Conservation (phyloP, 129 eudicot species). For the Apium graveolens region DNA sequence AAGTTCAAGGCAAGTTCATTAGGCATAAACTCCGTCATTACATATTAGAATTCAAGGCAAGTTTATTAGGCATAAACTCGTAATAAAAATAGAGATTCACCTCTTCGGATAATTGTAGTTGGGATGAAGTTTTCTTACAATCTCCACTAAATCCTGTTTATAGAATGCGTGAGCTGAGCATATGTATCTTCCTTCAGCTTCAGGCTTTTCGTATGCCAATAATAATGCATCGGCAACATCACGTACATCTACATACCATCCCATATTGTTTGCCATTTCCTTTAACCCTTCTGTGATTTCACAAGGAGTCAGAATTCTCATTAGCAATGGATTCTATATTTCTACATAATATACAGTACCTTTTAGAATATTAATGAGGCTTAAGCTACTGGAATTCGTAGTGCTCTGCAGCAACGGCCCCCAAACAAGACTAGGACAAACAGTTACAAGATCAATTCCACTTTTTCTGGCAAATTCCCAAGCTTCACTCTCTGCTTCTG, state of each 20-base stretch:
- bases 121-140: constrained; percentile 48
- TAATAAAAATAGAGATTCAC: constrained; percentile 27
- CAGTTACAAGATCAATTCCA: constrained; percentile 50
- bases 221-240: constrained; percentile 66
- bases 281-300: constrained; percentile 47
- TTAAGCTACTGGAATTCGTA: constrained; percentile 55
- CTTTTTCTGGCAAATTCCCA: constrained; percentile 50
- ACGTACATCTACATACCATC: constrained; percentile 63
- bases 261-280: constrained; percentile 33
- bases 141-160: constrained; percentile 46
- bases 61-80: not conserved
- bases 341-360: constrained; percentile 21
- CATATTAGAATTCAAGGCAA: not conserved
- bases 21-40: not conserved
- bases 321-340: not conserved
- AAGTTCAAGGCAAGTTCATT: not conserved
- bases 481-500: constrained; percentile 71
- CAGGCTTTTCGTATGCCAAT: constrained; percentile 49
- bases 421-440: constrained; percentile 44
- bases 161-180: constrained; percentile 39
- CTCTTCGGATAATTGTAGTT: constrained; percentile 68
- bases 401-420: constrained; percentile 72
- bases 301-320: not conserved
- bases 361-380: constrained; percentile 55
- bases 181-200: constrained; percentile 78